Evolutionary conservation across 495 filamentous ascomycete species (phyloP).

Genomic region (Trichoderma gamsii): DNA sequence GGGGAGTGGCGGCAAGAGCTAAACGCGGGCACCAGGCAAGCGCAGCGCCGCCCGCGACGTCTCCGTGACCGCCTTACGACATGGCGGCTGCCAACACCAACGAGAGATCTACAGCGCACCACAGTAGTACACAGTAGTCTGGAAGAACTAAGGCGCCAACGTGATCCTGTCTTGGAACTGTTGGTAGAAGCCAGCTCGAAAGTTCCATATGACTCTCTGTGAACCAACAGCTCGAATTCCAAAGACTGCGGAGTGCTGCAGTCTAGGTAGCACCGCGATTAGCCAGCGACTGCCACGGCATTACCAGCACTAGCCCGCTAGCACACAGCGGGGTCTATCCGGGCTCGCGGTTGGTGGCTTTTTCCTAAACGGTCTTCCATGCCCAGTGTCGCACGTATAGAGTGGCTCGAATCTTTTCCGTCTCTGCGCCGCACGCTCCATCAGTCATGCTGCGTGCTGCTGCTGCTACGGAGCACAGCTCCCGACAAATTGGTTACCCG

Average conservation of each 20-base stretch:
- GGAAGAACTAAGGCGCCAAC: neutral
- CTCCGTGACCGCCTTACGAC: neutral
- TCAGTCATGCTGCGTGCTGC: neutral
- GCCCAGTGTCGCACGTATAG: constrained; percentile 1
- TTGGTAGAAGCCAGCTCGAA: neutral
- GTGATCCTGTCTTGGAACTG: neutral
- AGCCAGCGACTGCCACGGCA: neutral
- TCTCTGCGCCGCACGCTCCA: neutral
- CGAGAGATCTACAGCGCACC: neutral
- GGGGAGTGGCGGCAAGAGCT: constrained; percentile 4
- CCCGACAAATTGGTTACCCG: constrained; percentile 8
- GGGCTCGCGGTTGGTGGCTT: constrained; percentile 11
- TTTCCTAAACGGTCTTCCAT: constrained; percentile 10
- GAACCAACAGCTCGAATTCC: neutral
- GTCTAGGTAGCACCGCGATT: no score
- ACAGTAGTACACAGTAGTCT: neutral
- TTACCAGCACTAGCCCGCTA: neutral
- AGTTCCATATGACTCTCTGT: neutral
- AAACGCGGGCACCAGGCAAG: constrained; percentile 9
- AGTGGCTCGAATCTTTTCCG: neutral
- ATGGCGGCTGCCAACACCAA: neutral
- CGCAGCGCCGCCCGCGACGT: neutral
- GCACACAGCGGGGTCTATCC: neutral
- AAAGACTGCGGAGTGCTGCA: no score
- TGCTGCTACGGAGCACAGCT: constrained; percentile 1